These are phyloP conservation scores for Conringia planisiliqua DNA, from an alignment of 345 rosid species.

Conservation along the genomic window DNA sequence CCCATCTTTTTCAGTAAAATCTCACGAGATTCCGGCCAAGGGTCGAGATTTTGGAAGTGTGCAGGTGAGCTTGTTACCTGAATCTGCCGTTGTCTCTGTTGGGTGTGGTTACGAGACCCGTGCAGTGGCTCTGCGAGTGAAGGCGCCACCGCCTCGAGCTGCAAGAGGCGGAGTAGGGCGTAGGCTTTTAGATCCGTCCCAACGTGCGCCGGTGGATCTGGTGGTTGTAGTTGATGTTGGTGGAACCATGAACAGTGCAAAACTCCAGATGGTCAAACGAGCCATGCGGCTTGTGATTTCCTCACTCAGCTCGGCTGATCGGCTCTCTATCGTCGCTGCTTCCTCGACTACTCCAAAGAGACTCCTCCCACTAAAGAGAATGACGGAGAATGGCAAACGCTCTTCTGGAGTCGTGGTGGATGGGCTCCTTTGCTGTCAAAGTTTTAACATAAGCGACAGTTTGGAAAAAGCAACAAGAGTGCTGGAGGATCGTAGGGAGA, in stretches of 20 bases:
- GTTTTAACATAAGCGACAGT: conserved; percentile 54
- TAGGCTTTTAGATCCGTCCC: conserved; percentile 33
- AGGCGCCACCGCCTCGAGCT: conserved; percentile 44
- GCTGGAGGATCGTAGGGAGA: conserved; percentile 77
- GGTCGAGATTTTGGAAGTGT: conserved; percentile 50
- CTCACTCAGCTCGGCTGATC: conserved; percentile 61
- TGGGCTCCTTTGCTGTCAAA: conserved; percentile 56
- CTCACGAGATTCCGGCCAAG: conserved; percentile 38
- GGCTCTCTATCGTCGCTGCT: conserved; percentile 69
- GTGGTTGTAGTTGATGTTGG: conserved; percentile 68
- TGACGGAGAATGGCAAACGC: conserved; percentile 73
- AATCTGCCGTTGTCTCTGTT: conserved; percentile 57
- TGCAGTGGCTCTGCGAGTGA: conserved; percentile 56
- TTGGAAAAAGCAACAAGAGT: conserved; percentile 75
- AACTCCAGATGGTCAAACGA: conserved; percentile 65
- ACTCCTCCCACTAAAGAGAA: conserved; percentile 59
- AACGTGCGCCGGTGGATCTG: conserved; percentile 72
- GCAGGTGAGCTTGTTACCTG: conserved; percentile 54
- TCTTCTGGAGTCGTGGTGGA: conserved; percentile 57
- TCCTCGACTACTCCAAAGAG: conserved; percentile 49
- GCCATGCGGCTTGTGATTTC: conserved; percentile 64
- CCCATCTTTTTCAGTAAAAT: conserved; percentile 41
- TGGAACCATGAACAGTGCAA: conserved; percentile 53
- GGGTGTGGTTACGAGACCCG: conserved; percentile 61
- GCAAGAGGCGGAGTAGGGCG: conserved; percentile 11